A percentile compares a stretch with the other conserved stretches of the same genome.
phyloP scores from a whole-genome alignment of 129 eudicot genomes.

The Flaveria linearis region DNA sequence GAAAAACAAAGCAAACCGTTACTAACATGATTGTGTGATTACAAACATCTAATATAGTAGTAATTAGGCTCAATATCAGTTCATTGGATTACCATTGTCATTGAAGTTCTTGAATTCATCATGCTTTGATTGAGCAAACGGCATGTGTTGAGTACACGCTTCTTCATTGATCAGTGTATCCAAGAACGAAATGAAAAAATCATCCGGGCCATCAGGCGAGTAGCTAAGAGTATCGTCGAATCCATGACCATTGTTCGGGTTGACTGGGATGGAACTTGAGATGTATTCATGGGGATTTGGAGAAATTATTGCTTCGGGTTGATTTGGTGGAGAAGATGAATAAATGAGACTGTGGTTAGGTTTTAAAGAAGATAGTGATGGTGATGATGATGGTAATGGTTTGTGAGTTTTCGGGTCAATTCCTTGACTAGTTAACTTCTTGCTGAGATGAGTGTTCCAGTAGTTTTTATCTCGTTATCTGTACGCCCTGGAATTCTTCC shows the following conservation, averaged over 20 bases:
- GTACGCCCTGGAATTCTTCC: slow-evolving; percentile 77
- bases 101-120: slow-evolving; percentile 15
- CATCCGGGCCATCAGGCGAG: slow-evolving; percentile 41
- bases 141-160: slow-evolving; percentile 15
- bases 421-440: slow-evolving; percentile 64
- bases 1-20: not conserved
- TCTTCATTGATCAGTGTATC: slow-evolving; percentile 60
- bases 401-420: slow-evolving; percentile 77
- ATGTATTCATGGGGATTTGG: slow-evolving; percentile 10
- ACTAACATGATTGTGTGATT: not conserved
- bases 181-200: slow-evolving; percentile 52
- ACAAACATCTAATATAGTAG: slow-evolving; percentile 10
- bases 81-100: slow-evolving; percentile 1
- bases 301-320: slow-evolving; percentile 1
- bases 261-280: slow-evolving; percentile 20
- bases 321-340: not conserved
- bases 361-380: slow-evolving; percentile 22
- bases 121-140: not conserved
- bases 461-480: slow-evolving; percentile 73
- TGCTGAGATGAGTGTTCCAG: slow-evolving; percentile 73
- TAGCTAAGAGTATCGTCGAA: not conserved
- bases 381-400: slow-evolving; percentile 33
- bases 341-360: not conserved
- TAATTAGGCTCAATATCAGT: not conserved
- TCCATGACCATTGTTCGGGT: not conserved